Evolutionary conservation across 148 eudicot species (phyloP).

Genomic region (Limonium bicolor): DNA sequence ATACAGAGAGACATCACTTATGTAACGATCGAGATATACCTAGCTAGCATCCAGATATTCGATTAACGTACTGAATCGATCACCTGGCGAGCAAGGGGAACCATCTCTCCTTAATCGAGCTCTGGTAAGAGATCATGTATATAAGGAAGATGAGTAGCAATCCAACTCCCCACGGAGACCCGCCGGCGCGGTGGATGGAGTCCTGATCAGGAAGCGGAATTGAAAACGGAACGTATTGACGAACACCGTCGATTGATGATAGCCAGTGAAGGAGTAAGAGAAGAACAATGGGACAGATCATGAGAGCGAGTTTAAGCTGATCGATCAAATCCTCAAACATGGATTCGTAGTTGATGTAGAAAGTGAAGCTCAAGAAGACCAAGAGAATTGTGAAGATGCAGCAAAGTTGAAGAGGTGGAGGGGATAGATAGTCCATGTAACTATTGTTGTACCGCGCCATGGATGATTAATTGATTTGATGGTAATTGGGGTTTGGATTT

Average conservation of each 20-base stretch:
- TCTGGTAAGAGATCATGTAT: constrained; percentile 47
- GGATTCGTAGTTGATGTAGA: constrained; percentile 38
- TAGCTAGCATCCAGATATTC: no score
- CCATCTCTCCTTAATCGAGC: constrained; percentile 38
- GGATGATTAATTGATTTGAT: no score
- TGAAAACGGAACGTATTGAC: constrained; percentile 6
- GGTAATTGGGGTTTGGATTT: no score
- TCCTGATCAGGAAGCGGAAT: constrained; percentile 36
- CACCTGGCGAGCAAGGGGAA: constrained; percentile 27
- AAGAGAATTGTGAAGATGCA: constrained; percentile 34
- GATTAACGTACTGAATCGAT: no score
- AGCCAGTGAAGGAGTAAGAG: constrained; percentile 28
- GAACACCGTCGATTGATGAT: constrained; percentile 12
- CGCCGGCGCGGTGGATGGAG: constrained; percentile 28
- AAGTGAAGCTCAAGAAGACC: constrained; percentile 39
- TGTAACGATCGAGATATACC: no score
- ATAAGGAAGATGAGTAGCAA: constrained; percentile 40
- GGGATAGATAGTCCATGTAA: constrained; percentile 5
- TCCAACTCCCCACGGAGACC: constrained; percentile 57
- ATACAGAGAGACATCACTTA: no score
- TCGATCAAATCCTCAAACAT: constrained; percentile 26
- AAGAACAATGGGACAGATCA: constrained; percentile 34
- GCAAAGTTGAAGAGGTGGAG: constrained; percentile 35
- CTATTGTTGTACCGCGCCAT: constrained; percentile 5
- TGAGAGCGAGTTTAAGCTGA: constrained; percentile 33